These are phyloP conservation scores for Petunia secreta DNA, from an alignment of 257 asterid genomes.

Conservation along the genomic window DNA sequence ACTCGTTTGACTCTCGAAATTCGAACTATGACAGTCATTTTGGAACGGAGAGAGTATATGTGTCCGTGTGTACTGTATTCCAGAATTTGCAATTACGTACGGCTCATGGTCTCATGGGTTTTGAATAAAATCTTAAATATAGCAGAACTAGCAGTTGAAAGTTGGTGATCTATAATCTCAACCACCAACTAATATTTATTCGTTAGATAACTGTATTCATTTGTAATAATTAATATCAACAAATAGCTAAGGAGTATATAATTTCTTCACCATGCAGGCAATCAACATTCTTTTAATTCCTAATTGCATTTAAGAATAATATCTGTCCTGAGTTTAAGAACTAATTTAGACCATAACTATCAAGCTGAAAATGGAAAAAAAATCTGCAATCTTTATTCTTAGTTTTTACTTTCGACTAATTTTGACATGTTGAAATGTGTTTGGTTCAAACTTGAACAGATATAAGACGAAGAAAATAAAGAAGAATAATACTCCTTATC, in stretches of 20 bases:
- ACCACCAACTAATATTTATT: constrained; percentile 58
- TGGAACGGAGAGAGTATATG: too few species aligned
- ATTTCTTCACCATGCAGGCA: not conserved
- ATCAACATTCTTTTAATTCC: not conserved
- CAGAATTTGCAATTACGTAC: constrained; percentile 33
- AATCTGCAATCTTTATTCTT: not conserved
- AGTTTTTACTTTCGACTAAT: not conserved
- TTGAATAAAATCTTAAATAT: constrained; percentile 31
- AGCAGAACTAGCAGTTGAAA: constrained; percentile 59
- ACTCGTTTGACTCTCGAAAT: too few species aligned
- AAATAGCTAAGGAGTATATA: not conserved
- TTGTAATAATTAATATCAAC: constrained; percentile 23
- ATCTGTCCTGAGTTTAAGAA: not conserved
- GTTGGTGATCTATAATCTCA: constrained; percentile 59
- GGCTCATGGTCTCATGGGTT: not conserved
- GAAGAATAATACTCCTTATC: not conserved
- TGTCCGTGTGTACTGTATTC: not conserved
- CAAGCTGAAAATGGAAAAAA: not conserved
- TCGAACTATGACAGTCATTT: not conserved
- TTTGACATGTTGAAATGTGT: not conserved
- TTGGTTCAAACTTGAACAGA: not conserved
- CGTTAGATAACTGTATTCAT: constrained; percentile 26
- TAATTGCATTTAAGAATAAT: not conserved
- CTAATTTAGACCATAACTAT: not conserved
- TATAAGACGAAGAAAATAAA: not conserved